Evolutionary conservation across 2,329 filamentous ascomycete species (phyloP), one percentile per base, ranked within the genome.

Genomic region (Alternaria ethzedia): DNA sequence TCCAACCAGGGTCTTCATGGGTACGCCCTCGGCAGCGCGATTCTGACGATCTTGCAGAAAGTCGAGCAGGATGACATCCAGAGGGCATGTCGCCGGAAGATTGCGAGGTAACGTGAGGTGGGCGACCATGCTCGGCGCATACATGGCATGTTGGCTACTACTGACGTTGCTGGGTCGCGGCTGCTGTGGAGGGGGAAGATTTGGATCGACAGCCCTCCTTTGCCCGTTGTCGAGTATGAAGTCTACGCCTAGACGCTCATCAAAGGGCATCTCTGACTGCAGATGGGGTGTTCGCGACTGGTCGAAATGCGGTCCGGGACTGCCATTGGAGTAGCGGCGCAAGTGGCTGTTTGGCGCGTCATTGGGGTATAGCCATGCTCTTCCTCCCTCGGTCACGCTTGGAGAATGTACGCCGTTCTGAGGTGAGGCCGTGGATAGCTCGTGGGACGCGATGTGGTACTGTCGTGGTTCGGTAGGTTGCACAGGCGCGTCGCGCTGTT

Each of bases 31-130:
- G 2, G 86, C 86, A 2, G 89, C 86, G 51, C 89, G 88, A 70
- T 90, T 86, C 32, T 86, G 86, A 6, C 91, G 87, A 70, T 92
- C 88, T 25, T 87, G 84, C 26, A 96, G 85, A 73, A 96, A 96
- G 75, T 94, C 90, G 23, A 95, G 86, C 47, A 97, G 85, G n/a
- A 97, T 86, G 45, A 83, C 85, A 74, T 97, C 94, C 2, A 97
- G 84, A 0, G 92, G 88, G 76, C 92, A 96, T 0, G 92, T 94
- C 1, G 92, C 86, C 2, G 84, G 78, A 20, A 86, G 84, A 72
- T 93, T 92, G 26, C 77, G 78, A 3, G 82, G 82, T 5, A 83
- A 67, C 6, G 78, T 80, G 54, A 78, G 68, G 61, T 79, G 78
- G 0, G 77, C 74, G 3, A 71, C 63, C 63, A 78, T 66, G 56